A percentile compares a stretch with the other conserved stretches of the same genome.
Evolutionary conservation across 441 rosid genomes (phyloP).

Genomic region (Adansonia gregorii): DNA sequence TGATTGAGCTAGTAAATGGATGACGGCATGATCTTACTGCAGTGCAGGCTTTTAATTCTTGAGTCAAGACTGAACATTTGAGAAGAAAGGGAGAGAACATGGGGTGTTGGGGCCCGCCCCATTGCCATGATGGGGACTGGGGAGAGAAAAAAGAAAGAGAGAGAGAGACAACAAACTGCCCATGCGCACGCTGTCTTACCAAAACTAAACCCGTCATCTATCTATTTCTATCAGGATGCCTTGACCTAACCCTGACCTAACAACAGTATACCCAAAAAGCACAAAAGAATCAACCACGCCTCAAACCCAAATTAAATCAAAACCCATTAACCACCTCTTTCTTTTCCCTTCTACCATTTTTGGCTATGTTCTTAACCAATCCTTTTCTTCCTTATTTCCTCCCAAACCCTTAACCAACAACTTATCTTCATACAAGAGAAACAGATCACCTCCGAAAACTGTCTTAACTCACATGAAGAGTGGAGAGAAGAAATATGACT

Average conservation of each 20-base stretch:
- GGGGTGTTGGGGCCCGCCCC: conserved; percentile 19
- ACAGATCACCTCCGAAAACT: neutral
- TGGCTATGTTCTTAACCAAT: neutral
- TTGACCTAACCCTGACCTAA: conserved; percentile 59
- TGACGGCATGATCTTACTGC: conserved; percentile 30
- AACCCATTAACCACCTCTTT: conserved; percentile 10
- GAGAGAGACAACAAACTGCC: conserved; percentile 58
- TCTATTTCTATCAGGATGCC: conserved; percentile 30
- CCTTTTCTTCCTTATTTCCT: conserved; percentile 37
- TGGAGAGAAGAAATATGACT: conserved; percentile 23
- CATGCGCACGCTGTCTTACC: conserved; percentile 77
- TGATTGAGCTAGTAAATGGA: neutral
- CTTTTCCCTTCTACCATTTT: neutral
- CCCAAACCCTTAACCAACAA: conserved; percentile 47
- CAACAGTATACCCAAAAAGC: conserved; percentile 21
- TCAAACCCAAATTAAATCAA: too few species aligned
- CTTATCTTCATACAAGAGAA: conserved; percentile 1
- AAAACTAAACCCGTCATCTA: conserved; percentile 39
- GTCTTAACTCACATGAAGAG: too few species aligned
- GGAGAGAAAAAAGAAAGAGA: too few species aligned
- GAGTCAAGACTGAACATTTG: conserved; percentile 9
- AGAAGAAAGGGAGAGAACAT: conserved; percentile 22
- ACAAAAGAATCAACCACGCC: neutral
- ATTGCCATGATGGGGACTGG: too few species aligned
- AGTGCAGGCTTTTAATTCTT: conserved; percentile 29